These are phyloP conservation scores for Xylaria castorea DNA, from an alignment of 495 filamentous ascomycete genomes.

Conservation along the genomic window DNA sequence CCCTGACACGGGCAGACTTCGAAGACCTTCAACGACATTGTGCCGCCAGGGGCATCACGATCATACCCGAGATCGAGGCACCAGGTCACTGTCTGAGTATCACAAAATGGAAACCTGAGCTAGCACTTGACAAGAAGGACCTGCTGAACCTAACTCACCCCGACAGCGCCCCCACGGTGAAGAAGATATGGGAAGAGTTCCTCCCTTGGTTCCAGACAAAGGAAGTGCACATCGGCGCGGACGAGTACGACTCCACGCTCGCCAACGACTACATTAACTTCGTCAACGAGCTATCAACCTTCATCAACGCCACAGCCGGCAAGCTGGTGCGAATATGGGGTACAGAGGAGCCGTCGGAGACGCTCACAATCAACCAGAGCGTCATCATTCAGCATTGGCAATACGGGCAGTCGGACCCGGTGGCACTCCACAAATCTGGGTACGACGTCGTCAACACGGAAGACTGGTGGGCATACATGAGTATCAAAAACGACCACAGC, in stretches of 20 bases:
- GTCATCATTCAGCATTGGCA: constrained; percentile 65
- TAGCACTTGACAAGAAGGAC: constrained; percentile 57
- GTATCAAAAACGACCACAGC: constrained; percentile 61
- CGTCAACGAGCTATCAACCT: constrained; percentile 59
- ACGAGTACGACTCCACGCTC: constrained; percentile 59
- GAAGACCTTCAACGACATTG: constrained; percentile 60
- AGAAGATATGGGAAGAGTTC: constrained; percentile 62
- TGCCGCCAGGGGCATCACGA: constrained; percentile 57
- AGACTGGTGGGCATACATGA: constrained; percentile 65
- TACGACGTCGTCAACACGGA: constrained; percentile 61
- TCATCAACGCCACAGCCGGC: constrained; percentile 48
- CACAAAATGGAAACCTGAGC: constrained; percentile 64
- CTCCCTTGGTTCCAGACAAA: constrained; percentile 63
- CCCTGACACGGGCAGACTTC: constrained; percentile 54
- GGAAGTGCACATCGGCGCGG: constrained; percentile 63
- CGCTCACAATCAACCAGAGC: constrained; percentile 46
- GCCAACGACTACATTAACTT: constrained; percentile 62
- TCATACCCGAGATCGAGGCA: constrained; percentile 63
- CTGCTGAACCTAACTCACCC: constrained; percentile 62
- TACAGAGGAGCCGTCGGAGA: constrained; percentile 55
- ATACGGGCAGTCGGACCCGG: constrained; percentile 62
- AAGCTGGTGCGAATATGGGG: constrained; percentile 63
- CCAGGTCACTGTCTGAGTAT: constrained; percentile 60
- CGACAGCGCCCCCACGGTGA: constrained; percentile 59
- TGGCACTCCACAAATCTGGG: constrained; percentile 46